A percentile compares a stretch with the other conserved stretches of the same genome.
Conservation (phyloP, 306 rosid genomes). For the Quercus berberidifolia region DNA sequence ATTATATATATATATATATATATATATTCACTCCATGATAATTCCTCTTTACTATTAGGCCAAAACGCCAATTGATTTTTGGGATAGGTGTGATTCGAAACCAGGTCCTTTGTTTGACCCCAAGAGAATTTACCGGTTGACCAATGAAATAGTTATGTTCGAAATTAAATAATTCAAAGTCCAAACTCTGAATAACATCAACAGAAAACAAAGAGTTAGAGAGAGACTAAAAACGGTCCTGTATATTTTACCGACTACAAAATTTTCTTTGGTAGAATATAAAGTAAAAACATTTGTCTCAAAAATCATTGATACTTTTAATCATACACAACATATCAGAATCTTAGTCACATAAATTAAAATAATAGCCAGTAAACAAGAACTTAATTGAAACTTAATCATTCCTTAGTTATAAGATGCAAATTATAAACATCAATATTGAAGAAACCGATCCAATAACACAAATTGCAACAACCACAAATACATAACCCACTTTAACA, state of each 20-base stretch:
- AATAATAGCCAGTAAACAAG: background rate
- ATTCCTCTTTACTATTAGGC: too few species aligned
- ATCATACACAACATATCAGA: background rate
- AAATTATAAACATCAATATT: background rate
- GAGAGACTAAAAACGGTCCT: too few species aligned
- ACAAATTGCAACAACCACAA: too few species aligned
- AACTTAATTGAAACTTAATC: background rate
- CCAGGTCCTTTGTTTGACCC: too few species aligned
- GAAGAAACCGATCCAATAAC: background rate
- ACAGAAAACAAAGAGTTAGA: background rate
- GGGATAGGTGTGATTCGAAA: too few species aligned
- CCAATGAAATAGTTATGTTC: background rate
- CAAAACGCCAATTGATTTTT: too few species aligned
- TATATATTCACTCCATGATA: too few species aligned
- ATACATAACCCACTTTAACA: background rate
- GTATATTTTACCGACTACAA: too few species aligned
- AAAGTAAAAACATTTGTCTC: background rate
- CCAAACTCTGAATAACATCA: background rate
- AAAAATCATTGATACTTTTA: background rate
- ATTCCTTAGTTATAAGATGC: background rate
- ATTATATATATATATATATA: too few species aligned
- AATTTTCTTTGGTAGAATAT: background rate
- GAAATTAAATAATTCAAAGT: background rate
- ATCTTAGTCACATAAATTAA: background rate
- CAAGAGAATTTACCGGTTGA: too few species aligned